phyloP scores from a whole-genome alignment of 163 green algal species.

The Chlorella variabilis region DNA sequence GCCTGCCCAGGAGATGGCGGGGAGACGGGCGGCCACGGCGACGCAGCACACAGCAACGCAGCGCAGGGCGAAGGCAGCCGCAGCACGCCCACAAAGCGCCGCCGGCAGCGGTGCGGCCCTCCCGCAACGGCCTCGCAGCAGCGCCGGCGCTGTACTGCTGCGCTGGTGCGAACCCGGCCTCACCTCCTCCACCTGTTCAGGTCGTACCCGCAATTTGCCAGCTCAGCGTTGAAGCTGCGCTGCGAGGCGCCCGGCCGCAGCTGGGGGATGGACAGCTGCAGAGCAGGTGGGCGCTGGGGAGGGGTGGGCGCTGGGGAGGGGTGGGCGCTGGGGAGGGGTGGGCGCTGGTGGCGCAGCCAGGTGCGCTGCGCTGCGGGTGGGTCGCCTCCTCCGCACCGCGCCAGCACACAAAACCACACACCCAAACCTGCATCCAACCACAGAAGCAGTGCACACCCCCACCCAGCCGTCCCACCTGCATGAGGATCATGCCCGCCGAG shows the following conservation, averaged over 20 bases:
- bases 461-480: constrained; percentile 39
- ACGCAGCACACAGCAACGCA: too few relatives aligned
- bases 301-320: background rate
- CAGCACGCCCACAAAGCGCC: too few relatives aligned
- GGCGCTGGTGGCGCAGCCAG: background rate
- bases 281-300: background rate
- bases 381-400: too few relatives aligned
- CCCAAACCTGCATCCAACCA: too few relatives aligned
- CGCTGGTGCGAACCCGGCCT: too few relatives aligned
- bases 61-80: too few relatives aligned
- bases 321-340: too few relatives aligned
- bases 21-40: too few relatives aligned
- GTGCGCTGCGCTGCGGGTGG: background rate
- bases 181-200: constrained; percentile 56
- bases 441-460: background rate
- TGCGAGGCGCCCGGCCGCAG: constrained; percentile 47
- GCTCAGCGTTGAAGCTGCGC: constrained; percentile 64
- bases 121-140: too few relatives aligned
- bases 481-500: constrained; percentile 56
- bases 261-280: constrained; percentile 56
- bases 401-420: background rate
- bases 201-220: constrained; percentile 67
- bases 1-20: too few relatives aligned
- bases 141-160: too few relatives aligned
- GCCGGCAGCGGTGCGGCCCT: too few relatives aligned